phyloP scores from a whole-genome alignment of 306 rosid genomes.

The Carpinus viminea region DNA sequence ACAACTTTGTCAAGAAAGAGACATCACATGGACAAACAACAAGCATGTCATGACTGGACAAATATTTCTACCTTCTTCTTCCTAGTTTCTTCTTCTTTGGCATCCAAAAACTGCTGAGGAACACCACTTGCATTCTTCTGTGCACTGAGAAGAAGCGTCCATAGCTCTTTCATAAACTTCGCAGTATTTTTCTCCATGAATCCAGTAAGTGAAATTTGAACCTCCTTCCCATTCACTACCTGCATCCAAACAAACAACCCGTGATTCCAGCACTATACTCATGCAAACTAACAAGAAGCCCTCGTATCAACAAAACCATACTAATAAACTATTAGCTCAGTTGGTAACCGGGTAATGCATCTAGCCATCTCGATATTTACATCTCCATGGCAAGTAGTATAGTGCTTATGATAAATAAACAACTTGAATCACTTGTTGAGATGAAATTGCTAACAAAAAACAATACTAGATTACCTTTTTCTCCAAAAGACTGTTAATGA shows the following conservation, averaged over 20 bases:
- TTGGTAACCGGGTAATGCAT: neutral
- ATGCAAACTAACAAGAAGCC: neutral
- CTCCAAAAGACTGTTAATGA: constrained; percentile 87
- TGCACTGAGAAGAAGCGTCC: constrained; percentile 89
- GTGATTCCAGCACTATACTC: neutral
- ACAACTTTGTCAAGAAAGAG: constrained; percentile 23
- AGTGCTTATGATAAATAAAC: neutral
- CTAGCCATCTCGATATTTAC: neutral
- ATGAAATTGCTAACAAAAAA: neutral
- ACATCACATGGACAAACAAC: constrained; percentile 7
- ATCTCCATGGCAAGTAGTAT: neutral
- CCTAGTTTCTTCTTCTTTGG: constrained; percentile 81
- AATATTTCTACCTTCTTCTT: constrained; percentile 66
- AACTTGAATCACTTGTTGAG: neutral
- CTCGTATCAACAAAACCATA: neutral
- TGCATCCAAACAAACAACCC: constrained; percentile 33
- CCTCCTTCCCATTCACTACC: constrained; percentile 87
- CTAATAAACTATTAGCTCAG: neutral
- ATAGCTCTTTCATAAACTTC: constrained; percentile 97
- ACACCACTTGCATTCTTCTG: constrained; percentile 92
- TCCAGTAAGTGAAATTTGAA: constrained; percentile 93
- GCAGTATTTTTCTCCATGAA: constrained; percentile 97
- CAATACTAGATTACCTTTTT: constrained; percentile 64
- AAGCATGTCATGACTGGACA: constrained; percentile 10
- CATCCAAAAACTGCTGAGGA: constrained; percentile 97